Percentiles rank a stretch among this genome's conserved stretches.
Conservation (phyloP, 371 early-diverging fungal genomes). For the Phascolomyces articulosus region DNA sequence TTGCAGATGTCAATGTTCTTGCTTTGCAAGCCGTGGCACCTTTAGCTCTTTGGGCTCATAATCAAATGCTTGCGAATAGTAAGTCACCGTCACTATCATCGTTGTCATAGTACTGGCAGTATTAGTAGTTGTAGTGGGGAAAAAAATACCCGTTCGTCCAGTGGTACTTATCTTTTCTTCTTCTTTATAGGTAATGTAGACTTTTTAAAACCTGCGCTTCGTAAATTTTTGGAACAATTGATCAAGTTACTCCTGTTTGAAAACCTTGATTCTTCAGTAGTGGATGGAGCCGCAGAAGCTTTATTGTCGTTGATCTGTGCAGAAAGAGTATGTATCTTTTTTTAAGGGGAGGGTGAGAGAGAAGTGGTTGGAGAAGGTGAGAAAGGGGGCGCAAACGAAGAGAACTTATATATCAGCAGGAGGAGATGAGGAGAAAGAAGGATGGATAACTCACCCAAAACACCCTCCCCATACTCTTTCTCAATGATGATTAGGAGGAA, state of each 20-base stretch:
- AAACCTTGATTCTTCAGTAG: conserved; percentile 59
- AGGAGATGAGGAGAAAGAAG: too few relatives aligned
- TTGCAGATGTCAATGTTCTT: conserved; percentile 61
- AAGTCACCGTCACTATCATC: background rate
- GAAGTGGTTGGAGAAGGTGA: background rate
- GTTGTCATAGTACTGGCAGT: too few relatives aligned
- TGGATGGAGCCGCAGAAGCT: conserved; percentile 66
- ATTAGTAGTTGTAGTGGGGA: too few relatives aligned
- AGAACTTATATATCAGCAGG: background rate
- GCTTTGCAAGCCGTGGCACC: conserved; percentile 68
- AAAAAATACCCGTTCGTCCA: too few relatives aligned
- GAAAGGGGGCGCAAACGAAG: background rate
- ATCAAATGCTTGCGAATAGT: conserved; percentile 28
- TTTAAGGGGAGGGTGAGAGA: background rate
- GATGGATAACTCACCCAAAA: too few relatives aligned
- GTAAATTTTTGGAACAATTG: conserved; percentile 54
- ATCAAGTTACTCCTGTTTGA: conserved; percentile 62
- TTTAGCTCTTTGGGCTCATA: conserved; percentile 55
- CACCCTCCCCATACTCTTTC: too few relatives aligned
- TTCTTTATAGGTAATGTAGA: conserved; percentile 19
- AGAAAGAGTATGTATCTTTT: conserved; percentile 43
- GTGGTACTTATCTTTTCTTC: too few relatives aligned
- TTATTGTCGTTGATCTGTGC: conserved; percentile 58
- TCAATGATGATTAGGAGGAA: conserved; percentile 17
- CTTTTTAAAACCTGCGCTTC: conserved; percentile 50